Conservation (phyloP, 2,329 filamentous ascomycete genomes). For the Aschersonia sp. region DNA sequence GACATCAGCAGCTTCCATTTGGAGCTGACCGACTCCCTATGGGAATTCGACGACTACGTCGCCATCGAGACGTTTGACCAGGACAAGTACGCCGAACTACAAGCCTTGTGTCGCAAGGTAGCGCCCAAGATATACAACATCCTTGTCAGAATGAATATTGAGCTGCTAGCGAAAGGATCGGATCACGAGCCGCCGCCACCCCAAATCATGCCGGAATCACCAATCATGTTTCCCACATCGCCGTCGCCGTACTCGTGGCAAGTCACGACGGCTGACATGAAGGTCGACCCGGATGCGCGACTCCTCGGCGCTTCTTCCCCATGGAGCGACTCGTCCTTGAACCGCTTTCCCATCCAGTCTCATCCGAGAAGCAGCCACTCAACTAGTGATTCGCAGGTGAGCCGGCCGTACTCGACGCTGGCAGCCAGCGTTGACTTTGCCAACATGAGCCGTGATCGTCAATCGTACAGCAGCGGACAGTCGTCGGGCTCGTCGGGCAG, state of each 20-base stretch:
- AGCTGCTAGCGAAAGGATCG: constrained; percentile 15
- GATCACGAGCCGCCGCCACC: constrained; percentile 7
- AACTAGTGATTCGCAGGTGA: background rate
- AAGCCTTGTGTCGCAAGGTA: constrained; percentile 30
- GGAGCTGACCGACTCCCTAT: constrained; percentile 33
- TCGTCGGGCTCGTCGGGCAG: constrained; percentile 5
- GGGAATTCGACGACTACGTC: constrained; percentile 41
- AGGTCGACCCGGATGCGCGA: background rate
- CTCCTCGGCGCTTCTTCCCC: background rate
- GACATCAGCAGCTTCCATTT: constrained; percentile 32
- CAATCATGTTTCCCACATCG: background rate
- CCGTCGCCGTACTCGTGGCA: background rate
- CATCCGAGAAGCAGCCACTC: background rate
- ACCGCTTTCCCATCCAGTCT: background rate
- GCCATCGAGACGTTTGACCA: constrained; percentile 33
- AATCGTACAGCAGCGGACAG: constrained; percentile 5
- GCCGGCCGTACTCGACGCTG: background rate
- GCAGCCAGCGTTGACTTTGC: constrained; percentile 1
- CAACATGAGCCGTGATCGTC: constrained; percentile 3
- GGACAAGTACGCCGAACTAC: constrained; percentile 31
- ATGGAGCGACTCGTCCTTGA: background rate
- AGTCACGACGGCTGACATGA: background rate
- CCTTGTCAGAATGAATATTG: constrained; percentile 37
- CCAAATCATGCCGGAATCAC: constrained; percentile 4
- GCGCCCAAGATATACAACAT: constrained; percentile 34